Conservation (phyloP, 139 green algal species). For the Haematococcus sp. region DNA sequence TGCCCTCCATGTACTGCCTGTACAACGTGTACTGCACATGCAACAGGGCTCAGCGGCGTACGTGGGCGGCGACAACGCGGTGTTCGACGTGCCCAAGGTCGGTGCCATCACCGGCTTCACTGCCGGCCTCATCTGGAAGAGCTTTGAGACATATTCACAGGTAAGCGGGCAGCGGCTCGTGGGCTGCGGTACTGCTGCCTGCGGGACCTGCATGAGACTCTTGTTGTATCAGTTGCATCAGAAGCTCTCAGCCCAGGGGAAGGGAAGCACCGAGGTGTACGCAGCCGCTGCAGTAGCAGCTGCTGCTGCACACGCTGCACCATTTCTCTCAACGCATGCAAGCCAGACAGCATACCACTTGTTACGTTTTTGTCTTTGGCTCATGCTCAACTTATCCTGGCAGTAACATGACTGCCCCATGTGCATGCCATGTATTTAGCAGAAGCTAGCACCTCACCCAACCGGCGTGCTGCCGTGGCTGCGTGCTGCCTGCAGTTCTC, state of each 20-base stretch:
- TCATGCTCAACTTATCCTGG: too few relatives aligned
- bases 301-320: too few relatives aligned
- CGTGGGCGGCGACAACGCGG: slow-evolving; percentile 81
- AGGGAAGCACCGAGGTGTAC: too few relatives aligned
- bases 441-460: too few relatives aligned
- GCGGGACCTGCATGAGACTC: slow-evolving; percentile 6
- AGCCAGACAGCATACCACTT: too few relatives aligned
- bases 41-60: slow-evolving; percentile 76
- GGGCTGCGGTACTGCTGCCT: background rate
- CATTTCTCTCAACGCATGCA: too few relatives aligned
- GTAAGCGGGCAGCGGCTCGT: background rate
- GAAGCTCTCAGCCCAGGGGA: background rate
- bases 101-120: slow-evolving; percentile 61
- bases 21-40: background rate
- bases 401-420: too few relatives aligned
- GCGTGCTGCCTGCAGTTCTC: too few relatives aligned
- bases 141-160: slow-evolving; percentile 82
- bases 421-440: too few relatives aligned
- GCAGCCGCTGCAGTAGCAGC: too few relatives aligned
- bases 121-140: slow-evolving; percentile 81
- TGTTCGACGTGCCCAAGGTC: slow-evolving; percentile 84
- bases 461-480: too few relatives aligned
- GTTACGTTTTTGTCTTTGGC: too few relatives aligned
- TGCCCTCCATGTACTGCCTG: background rate
- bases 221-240: background rate